Conservation (phyloP, 225 moss, liverwort and hornwort genomes). For the Neckera pumila region DNA sequence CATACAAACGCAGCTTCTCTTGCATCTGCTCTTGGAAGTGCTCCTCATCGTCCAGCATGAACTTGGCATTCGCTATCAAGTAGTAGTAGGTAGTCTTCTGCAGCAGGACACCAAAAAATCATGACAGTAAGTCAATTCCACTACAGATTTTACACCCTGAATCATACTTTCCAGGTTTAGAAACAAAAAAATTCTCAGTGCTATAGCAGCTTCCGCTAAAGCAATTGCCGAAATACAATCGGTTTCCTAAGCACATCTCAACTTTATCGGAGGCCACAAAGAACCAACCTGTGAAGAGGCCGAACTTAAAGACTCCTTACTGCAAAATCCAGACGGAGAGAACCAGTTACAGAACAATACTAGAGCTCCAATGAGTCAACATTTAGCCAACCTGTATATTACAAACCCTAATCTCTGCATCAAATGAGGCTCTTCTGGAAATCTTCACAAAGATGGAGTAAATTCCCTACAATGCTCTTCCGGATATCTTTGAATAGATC, state of each 20-base stretch:
- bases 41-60: conserved; percentile 92
- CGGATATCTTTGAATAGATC: neutral
- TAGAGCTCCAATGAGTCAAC: neutral
- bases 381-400: neutral
- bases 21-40: conserved; percentile 92
- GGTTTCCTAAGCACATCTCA: neutral
- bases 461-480: neutral
- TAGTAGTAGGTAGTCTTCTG: conserved; percentile 69
- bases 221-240: neutral
- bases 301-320: conserved; percentile 20
- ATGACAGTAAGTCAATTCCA: neutral
- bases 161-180: neutral
- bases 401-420: neutral
- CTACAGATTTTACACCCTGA: neutral
- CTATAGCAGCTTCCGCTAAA: neutral
- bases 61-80: conserved; percentile 83
- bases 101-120: neutral
- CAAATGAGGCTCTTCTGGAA: neutral
- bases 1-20: conserved; percentile 70
- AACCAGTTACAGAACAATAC: neutral
- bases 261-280: neutral
- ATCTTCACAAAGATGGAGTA: neutral
- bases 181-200: neutral
- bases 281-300: conserved; percentile 21
- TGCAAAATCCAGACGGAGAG: neutral